These are phyloP conservation scores for Myriosclerotinia scirpicola DNA, from an alignment of 2,329 filamentous ascomycete species.

Conservation along the genomic window DNA sequence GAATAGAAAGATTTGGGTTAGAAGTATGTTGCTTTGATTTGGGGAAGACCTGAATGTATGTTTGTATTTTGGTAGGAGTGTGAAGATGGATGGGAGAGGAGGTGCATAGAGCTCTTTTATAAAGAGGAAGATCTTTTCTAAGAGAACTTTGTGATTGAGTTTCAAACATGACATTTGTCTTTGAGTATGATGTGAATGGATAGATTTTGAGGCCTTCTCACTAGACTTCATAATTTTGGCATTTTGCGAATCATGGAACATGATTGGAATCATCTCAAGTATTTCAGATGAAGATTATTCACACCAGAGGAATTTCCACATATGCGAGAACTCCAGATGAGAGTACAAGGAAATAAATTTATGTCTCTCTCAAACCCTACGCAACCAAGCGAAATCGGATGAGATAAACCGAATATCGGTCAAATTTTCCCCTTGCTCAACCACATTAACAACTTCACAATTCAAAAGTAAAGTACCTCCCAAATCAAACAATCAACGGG, in stretches of 20 bases:
- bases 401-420: neutral
- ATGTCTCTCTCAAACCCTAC: no score
- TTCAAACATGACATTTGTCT: neutral
- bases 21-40: neutral
- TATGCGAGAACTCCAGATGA: neutral
- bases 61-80: neutral
- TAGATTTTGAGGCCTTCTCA: neutral
- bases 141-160: neutral
- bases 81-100: neutral
- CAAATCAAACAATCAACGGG: neutral
- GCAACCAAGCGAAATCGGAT: neutral
- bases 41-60: neutral
- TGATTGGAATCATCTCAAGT: neutral
- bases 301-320: neutral
- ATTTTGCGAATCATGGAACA: neutral
- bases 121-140: fast-evolving
- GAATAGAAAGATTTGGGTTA: no score
- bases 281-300: neutral
- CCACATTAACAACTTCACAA: neutral
- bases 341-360: neutral
- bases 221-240: fast-evolving
- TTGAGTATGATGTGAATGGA: neutral
- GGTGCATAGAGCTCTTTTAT: neutral
- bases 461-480: neutral
- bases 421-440: neutral